Evolutionary conservation across 2,329 filamentous ascomycete species (phyloP), one percentile per base, ranked within the genome.

Genomic region (Penicillium sp.): DNA sequence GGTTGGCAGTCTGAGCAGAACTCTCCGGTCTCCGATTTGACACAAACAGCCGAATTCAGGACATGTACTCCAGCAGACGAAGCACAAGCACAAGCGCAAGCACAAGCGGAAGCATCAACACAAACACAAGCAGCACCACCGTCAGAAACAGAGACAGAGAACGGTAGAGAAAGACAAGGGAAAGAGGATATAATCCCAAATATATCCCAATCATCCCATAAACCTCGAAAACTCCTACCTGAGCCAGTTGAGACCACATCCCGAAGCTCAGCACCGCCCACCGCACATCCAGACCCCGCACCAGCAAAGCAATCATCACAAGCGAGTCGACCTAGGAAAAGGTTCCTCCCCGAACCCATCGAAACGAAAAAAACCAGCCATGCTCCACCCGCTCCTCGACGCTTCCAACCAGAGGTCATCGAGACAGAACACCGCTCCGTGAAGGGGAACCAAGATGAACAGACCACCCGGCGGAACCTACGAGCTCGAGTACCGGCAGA

Each of bases 291-390:
- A 36, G 9, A 36, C 33, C 33, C 33, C 33, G 14, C 33, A 16
- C 9, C 4, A 21, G n/a, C n/a, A 14, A 23, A 37, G 3, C n/a
- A n/a, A 11, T n/a, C 29, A 36, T n/a, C n/a, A 18, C 45, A 14
- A 4, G 39, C 47, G 39, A 28, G 37, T 21, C 45, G 31, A 28
- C 47, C 55, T 14, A 37, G 50, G 18, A 62, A 64, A 48, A 64
- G 61, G 42, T 69, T 71, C 44, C 48, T 65, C n/a, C 67, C 68
- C 5, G 60, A 70, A 26, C 69, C 88, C 14, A 84, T 92, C 60
- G 89, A 92, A 72, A 91, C 88, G 8, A 87, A 83, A 82, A 83
- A 43, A 82, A 79, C 68, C 77, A 84, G 65, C 78, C 34, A 42
- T 6, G 37, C 39, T 7, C 42, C 51, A 10, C 23, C 26, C 10